A percentile compares a stretch with the other conserved stretches of the same genome.
phyloP scores from a whole-genome alignment of 495 filamentous ascomycete species.

The Hypoxylon perforatum region DNA sequence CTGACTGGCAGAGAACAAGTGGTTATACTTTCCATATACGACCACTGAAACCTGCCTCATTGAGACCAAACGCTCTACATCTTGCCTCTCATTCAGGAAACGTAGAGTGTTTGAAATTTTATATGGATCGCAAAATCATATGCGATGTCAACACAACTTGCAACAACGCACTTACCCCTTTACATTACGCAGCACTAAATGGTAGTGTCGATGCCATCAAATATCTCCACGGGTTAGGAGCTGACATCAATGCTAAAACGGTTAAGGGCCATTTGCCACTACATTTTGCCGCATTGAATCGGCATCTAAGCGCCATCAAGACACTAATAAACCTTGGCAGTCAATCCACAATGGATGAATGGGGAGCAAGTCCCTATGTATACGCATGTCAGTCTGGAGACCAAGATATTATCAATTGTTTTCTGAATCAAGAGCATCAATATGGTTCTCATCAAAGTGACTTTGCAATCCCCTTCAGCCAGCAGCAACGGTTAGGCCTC shows the following conservation, averaged over 20 bases:
- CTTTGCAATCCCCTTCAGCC: background rate
- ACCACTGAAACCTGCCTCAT: no score
- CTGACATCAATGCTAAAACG: slow-evolving; percentile 7
- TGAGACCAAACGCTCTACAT: background rate
- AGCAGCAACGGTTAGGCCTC: background rate
- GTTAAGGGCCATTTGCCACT: background rate
- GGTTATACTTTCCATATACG: background rate
- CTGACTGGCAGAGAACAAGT: background rate
- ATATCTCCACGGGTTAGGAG: background rate
- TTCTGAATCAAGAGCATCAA: background rate
- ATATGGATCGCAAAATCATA: background rate
- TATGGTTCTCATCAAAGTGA: background rate
- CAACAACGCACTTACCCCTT: background rate
- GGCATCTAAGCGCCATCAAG: background rate
- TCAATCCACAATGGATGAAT: background rate
- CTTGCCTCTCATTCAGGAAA: slow-evolving; percentile 4
- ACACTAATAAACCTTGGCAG: slow-evolving; percentile 1
- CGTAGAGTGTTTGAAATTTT: slow-evolving; percentile 8
- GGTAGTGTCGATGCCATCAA: background rate
- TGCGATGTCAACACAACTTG: slow-evolving; percentile 1
- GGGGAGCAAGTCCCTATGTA: background rate
- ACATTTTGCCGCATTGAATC: background rate
- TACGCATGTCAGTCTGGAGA: background rate
- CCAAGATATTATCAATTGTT: background rate
- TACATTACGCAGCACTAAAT: background rate